Base-by-base conservation (phyloP, 345 rosid species). In the Linum trigynum region DNA sequence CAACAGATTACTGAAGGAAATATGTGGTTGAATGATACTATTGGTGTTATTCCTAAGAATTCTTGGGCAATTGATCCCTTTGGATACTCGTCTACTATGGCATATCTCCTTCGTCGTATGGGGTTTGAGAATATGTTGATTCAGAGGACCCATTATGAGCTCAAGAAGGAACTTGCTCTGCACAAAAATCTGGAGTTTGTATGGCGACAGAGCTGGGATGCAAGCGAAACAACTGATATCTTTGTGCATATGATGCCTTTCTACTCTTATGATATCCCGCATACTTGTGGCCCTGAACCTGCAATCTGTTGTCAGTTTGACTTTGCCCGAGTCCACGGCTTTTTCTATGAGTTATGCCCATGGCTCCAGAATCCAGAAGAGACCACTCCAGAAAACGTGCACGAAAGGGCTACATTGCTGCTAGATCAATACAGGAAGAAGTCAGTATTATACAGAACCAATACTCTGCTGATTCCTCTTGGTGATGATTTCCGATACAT, bases 281-380 rank as follows among this genome's bases (percentile, higher is more conserved):
- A 94, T 77, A 94, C 99, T 32, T 94, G 99, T 76, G 99, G 97
- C 6, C 99, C 99, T 36, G 99, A 94, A 76, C 99, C 99, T 81
- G 95, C 99, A 10, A 56, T 94, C 75, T 94, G 99, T 77, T 94
- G 97, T 77, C 92, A 91, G 81, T 94, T 91, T 72, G 99, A 94
- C 77, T 94, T 94, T 77, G 97, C 96, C 60, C 81, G 97, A 65
- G 64, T 75, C 69, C 82, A 45, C 36, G 83, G 85, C 62, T 87
- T 83, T 50, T 3, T 3, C 37, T 91, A 94, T 62, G 99, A 88
- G 71, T 65, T 69, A 64, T 91, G 97, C 71, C 99, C 99, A 2
- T 94, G 99, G 99, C 72, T 78, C 38, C 62, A 76, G 63, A 55
- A 87, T 72, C 99, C 99, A 37, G 82, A 79, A 41, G 97, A 88